Base-by-base conservation (phyloP, 176 grass and related monocot genomes). In the Oryza meridionalis region DNA sequence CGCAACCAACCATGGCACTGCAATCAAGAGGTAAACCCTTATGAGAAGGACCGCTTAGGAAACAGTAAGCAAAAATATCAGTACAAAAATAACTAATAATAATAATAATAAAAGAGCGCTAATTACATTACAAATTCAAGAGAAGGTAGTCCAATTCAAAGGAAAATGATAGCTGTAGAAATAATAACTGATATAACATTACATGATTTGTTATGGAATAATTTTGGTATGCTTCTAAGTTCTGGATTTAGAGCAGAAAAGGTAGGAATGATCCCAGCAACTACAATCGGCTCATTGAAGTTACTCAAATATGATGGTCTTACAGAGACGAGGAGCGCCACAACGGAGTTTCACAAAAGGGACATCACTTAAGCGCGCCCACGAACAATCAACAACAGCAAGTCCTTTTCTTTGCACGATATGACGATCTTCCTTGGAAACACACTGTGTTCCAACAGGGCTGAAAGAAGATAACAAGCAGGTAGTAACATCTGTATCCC, bases 1-100 rank as follows among this genome's bases (percentile, higher is more conserved):
- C 77, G 96, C 96, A 77, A 98, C 96, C 83, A 98, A 92, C 96
- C 96, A 98, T 62, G 96, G 93, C 83, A 98, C 96, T 98, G 89
- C 70, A 83, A 87, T 16, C 24, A 81, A 15, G 65, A 87, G 27
- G 31, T 49, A 62, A 75, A 78, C 44, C 61, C 16, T 67, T 32
- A 22, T 11, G 4, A 58, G 13, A 6, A 3, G 33, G 3, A 61
- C 21, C 32, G 26, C 67, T 26, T 55, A 27, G 31, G 14, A 15
- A 32, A 61, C 25, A 67, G 6, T 11, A 8, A 67, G 9, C 15
- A 9, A 7, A 79, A 15, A 73, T 72, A 82, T 79, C 25, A 21
- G 33, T 35, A 72, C 78, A 73, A 7, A 0, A 72, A 51, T 11
- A 49, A 73, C 32, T 65, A 11, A 55, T 17, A 11, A 1, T 45